These are phyloP conservation scores for Hysterium pulicare DNA, from an alignment of 2,329 filamentous ascomycete species.

Conservation along the genomic window DNA sequence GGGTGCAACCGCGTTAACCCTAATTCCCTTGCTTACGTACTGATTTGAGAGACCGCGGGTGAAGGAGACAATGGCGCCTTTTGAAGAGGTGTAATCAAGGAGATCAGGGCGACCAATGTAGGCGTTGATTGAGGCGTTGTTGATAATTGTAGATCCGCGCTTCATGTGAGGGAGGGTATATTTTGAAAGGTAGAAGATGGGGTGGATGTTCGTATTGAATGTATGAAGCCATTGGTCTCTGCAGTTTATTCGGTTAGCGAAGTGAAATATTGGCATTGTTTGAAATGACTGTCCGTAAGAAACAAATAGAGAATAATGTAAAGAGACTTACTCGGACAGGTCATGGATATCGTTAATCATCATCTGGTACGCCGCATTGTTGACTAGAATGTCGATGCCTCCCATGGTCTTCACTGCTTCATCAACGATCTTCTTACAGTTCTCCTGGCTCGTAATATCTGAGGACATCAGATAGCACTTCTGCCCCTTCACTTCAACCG, in stretches of 20 bases:
- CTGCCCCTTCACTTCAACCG: slow-evolving; percentile 63
- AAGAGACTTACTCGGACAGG: slow-evolving; percentile 58
- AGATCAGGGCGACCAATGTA: slow-evolving; percentile 78
- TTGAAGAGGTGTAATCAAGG: slow-evolving; percentile 77
- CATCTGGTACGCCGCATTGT: slow-evolving; percentile 73
- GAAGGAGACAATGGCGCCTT: slow-evolving; percentile 76
- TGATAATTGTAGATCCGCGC: slow-evolving; percentile 74
- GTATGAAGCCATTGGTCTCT: slow-evolving; percentile 76
- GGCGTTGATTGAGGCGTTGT: slow-evolving; percentile 79
- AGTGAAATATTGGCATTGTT: no score
- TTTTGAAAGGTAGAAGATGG: slow-evolving; percentile 77
- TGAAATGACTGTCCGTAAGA: no score
- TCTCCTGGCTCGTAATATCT: slow-evolving; percentile 63
- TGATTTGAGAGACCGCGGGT: slow-evolving; percentile 76
- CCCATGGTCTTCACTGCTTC: slow-evolving; percentile 64
- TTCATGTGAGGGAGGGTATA: slow-evolving; percentile 73
- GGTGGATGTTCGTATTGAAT: slow-evolving; percentile 80
- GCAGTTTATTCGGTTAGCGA: slow-evolving; percentile 12
- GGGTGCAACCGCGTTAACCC: slow-evolving; percentile 73
- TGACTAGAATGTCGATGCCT: slow-evolving; percentile 68
- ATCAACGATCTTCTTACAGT: slow-evolving; percentile 68
- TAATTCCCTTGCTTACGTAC: slow-evolving; percentile 66
- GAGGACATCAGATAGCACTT: slow-evolving; percentile 63
- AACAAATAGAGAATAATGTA: no score
- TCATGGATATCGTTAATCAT: slow-evolving; percentile 69